Evolutionary conservation across 108 stramenopile genomes (phyloP), one percentile per base, ranked within the genome.

Genomic region (Bacterosira constricta): DNA sequence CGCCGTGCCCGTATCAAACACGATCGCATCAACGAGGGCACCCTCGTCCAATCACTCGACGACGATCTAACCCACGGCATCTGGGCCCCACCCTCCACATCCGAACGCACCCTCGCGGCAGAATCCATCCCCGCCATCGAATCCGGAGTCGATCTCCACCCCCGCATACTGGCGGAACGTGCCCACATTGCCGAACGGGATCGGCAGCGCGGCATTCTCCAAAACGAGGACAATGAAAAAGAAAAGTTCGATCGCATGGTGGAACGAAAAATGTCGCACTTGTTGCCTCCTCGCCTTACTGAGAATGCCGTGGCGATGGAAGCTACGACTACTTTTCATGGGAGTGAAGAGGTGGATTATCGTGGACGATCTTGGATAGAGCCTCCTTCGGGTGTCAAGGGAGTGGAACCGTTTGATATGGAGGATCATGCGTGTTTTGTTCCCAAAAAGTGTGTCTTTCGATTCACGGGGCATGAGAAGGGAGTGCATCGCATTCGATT

Each of bases 401-500:
- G 63, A 9, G 71, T 66, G 20, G 80, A 74, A 49, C 38, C 65
- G 1, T 56, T 59, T 18, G 81, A 82, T 75, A 25, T 86, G 73
- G 91, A 92, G 35, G 92, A 94, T 69, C 97, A 98, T 80, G 72
- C 84, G 29, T 96, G 96, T 75, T 98, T 86, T 75, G 82, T 98
- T 4, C 98, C 99, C 13, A 97, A 97, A 66, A 97, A 96, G 75
- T 96, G 96, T 71, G 87, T 98, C 12, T 85, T 90, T 60, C 80
- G 85, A 36, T 97, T 93, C 61, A 94, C 88, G 10, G 97, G 96
- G 18, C 96, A 98, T 76, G 83, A 71, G 56, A 97, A 97, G 81
- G 99, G 99, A 3, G 98, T 99, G 9, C 95, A 99, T 66, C 83
- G 89, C 41, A 95, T 99, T 73, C 85, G 94, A n/a, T 85, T 97